Conservation (phyloP, 1,284 basidiomycete species). For the Termitomyces sp. region DNA sequence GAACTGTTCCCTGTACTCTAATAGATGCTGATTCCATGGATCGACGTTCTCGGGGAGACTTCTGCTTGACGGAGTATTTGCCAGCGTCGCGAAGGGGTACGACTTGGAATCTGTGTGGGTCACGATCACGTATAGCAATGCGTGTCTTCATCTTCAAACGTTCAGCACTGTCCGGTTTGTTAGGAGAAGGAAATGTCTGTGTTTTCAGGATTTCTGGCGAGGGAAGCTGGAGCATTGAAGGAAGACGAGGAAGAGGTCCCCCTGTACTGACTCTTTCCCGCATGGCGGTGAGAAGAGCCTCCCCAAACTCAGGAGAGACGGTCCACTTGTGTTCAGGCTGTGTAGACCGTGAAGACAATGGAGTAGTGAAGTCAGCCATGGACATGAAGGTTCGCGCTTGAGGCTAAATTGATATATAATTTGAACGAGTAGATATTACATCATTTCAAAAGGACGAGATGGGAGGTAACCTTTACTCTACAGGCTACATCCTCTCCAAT, state of each 20-base stretch:
- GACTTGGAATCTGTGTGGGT: constrained; percentile 38
- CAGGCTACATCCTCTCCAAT: constrained; percentile 83
- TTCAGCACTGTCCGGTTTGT: constrained; percentile 7
- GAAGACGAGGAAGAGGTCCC: constrained; percentile 16
- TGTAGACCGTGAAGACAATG: not conserved
- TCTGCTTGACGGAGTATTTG: constrained; percentile 1
- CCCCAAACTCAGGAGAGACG: constrained; percentile 15
- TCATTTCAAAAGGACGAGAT: not conserved
- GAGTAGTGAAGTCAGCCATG: constrained; percentile 2
- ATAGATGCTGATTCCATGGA: not conserved
- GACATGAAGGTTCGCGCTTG: no score
- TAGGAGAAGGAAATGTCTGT: constrained; percentile 4
- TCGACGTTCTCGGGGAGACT: constrained; percentile 1
- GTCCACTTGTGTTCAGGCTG: constrained; percentile 13
- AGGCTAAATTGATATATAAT: no score
- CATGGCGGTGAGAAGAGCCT: constrained; percentile 13
- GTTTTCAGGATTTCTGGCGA: constrained; percentile 5
- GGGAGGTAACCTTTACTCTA: not conserved
- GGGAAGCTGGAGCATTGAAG: constrained; percentile 15
- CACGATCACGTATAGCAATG: constrained; percentile 36
- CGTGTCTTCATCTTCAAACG: constrained; percentile 36
- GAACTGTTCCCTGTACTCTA: not conserved
- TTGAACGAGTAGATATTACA: not conserved
- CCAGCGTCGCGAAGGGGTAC: constrained; percentile 31
- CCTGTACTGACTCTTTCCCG: constrained; percentile 12